A percentile compares a stretch with the other conserved stretches of the same genome.
phyloP scores from a whole-genome alignment of 2,329 filamentous ascomycete genomes.

The Cladobotryum protrusum region DNA sequence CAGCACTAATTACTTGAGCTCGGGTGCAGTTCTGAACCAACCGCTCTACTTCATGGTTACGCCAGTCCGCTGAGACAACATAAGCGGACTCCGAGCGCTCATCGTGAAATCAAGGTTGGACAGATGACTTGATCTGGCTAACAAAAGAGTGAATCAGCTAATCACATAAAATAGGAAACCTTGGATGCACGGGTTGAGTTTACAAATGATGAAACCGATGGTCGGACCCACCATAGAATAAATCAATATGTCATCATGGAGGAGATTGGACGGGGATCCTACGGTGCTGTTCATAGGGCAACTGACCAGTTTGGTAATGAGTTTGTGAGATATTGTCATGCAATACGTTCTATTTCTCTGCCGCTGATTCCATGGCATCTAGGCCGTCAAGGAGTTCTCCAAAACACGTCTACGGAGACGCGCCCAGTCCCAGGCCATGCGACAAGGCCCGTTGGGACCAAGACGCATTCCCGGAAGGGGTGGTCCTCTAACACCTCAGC shows the following conservation, averaged over 20 bases:
- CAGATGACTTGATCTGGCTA: not conserved
- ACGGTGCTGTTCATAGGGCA: slow-evolving; percentile 86
- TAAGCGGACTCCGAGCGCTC: slow-evolving; percentile 49
- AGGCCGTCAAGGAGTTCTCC: slow-evolving; percentile 98
- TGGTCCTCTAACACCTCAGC: slow-evolving; percentile 20
- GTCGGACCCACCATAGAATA: slow-evolving; percentile 73
- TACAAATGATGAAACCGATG: slow-evolving; percentile 76
- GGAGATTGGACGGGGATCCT: slow-evolving; percentile 95
- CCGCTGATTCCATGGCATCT: too few species aligned
- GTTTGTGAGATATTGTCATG: slow-evolving; percentile 60
- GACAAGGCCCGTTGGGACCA: slow-evolving; percentile 35
- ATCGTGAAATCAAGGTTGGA: slow-evolving; percentile 51
- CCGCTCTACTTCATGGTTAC: slow-evolving; percentile 31
- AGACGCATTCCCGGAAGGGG: slow-evolving; percentile 20
- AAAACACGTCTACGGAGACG: slow-evolving; percentile 85
- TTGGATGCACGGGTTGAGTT: slow-evolving; percentile 85
- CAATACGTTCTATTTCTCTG: too few species aligned
- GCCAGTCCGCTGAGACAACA: slow-evolving; percentile 53
- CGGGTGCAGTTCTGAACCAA: slow-evolving; percentile 36
- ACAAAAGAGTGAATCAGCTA: slow-evolving; percentile 2
- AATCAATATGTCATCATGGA: slow-evolving; percentile 94
- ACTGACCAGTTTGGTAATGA: slow-evolving; percentile 85
- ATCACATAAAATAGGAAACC: slow-evolving; percentile 61
- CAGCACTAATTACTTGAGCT: not conserved
- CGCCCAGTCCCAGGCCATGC: slow-evolving; percentile 81